Base-by-base conservation (phyloP, 1,284 basidiomycete species). In the Cerrena zonata region DNA sequence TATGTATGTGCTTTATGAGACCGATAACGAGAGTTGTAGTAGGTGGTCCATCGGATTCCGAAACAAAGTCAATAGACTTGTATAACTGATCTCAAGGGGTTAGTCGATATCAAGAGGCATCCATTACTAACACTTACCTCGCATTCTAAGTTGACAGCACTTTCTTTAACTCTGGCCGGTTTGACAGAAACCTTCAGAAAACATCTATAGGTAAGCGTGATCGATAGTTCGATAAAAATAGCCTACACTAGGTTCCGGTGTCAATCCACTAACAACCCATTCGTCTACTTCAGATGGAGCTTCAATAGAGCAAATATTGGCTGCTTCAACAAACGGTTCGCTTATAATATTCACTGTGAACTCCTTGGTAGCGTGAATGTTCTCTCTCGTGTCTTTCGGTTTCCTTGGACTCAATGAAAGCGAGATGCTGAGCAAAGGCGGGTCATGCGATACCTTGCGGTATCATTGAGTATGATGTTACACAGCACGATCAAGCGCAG, bases 291-390 rank as follows among this genome's bases (percentile, higher is more conserved):
- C 73, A 4, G 72, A 70, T 7, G 89, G 86, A 5, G 84, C 73
- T 56, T 89, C 82, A 38, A 87, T 74, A 5, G 82, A 74, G 5
- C 81, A 79, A 51, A 76, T 74, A 64, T 91, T 91, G 4, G 84
- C 80, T 2, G 86, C 84, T 62, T 89, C 84, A 40, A 83, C 69
- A 61, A 89, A 86, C 0, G 82, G 69, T 63, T 90, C 86, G 54
- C 82, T 86, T 59, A 91, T 83, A 55, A 91, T 83, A 60, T 81
- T 86, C 41, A 87, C 80, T 5, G 81, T 83, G 64, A 91, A 92
- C 61, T 85, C 75, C 57, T 82, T 82, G 4, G 80, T 84, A 0
- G 69, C 66, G 43, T 79, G 69, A 57, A 91, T 84, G 60, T 91
- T 91, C 51, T 74, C 72, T 45, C 79, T 72, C 1, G 83, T 85